Conservation (phyloP, 2,329 filamentous ascomycete species). For the Chaetothyriales sp. region DNA sequence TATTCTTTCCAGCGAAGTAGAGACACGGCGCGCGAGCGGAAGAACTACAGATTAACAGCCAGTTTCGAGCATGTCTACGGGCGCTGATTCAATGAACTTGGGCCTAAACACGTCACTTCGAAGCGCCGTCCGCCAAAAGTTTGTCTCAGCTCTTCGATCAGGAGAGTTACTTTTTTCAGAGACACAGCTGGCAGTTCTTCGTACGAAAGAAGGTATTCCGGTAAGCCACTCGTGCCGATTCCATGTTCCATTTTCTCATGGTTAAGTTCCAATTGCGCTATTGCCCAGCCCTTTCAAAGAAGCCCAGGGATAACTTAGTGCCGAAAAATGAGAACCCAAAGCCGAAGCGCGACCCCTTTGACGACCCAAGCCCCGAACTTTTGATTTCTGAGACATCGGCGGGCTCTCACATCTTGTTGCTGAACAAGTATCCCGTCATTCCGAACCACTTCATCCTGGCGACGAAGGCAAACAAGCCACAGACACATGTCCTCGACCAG, state of each 20-base stretch:
- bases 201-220: constrained; percentile 5
- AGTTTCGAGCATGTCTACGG: background rate
- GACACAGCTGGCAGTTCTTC: constrained; percentile 13
- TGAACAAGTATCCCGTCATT: constrained; percentile 39
- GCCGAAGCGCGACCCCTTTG: constrained; percentile 31
- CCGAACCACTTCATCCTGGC: constrained; percentile 37
- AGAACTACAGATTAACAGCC: background rate
- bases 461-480: constrained; percentile 30
- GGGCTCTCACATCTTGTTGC: constrained; percentile 28
- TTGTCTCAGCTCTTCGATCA: constrained; percentile 8
- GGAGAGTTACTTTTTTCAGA: constrained; percentile 17
- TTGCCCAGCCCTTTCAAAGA: constrained; percentile 35
- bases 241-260: background rate
- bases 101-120: constrained; percentile 6
- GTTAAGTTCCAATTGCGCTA: constrained; percentile 35
- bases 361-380: constrained; percentile 29
- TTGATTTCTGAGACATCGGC: constrained; percentile 29
- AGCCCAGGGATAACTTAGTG: constrained; percentile 19
- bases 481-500: constrained; percentile 31
- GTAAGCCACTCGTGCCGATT: constrained; percentile 3
- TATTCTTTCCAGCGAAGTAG: too few species aligned
- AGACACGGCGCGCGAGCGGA: too few species aligned
- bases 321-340: constrained; percentile 3
- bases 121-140: constrained; percentile 10
- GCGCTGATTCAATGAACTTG: background rate